These are phyloP conservation scores for Gnomoniopsis sp. DNA, from an alignment of 2,329 filamentous ascomycete species.

Conservation along the genomic window DNA sequence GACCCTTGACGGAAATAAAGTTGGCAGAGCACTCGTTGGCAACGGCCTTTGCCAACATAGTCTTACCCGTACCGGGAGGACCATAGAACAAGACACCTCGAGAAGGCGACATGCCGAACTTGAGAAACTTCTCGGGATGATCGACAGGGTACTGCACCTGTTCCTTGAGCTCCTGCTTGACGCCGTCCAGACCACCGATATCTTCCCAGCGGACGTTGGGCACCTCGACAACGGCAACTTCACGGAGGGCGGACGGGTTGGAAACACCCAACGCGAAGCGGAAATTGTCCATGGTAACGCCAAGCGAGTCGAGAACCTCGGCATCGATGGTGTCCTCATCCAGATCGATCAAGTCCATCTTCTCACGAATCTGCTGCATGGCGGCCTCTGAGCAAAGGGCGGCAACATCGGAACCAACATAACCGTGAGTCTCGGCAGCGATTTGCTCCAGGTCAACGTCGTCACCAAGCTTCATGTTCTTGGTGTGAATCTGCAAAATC, in stretches of 20 bases:
- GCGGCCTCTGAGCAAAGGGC: constrained; percentile 98
- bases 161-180: constrained; percentile 99
- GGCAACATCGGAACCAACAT: constrained; percentile 96
- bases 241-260: constrained; percentile 96
- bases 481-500: constrained; percentile 99
- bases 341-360: constrained; percentile 99
- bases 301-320: constrained; percentile 95
- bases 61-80: constrained; percentile 99
- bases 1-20: constrained; percentile 99
- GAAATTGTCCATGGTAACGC: constrained; percentile 99
- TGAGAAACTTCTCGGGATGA: constrained; percentile 99
- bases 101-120: constrained; percentile 96
- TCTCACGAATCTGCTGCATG: constrained; percentile 99
- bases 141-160: constrained; percentile 98
- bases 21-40: constrained; percentile 99
- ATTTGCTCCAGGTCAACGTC: constrained; percentile 97
- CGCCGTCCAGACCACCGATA: constrained; percentile 94
- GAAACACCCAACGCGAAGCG: constrained; percentile 95
- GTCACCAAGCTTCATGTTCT: constrained; percentile 99
- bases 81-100: constrained; percentile 99
- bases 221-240: constrained; percentile 98
- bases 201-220: constrained; percentile 99
- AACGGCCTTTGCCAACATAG: constrained; percentile 97
- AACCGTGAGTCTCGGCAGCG: constrained; percentile 96
- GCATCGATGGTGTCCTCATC: constrained; percentile 99